A percentile compares a stretch with the other conserved stretches of the same genome.
phyloP scores from a whole-genome alignment of 2,329 filamentous ascomycete species.

The Madurella mycetomatis region DNA sequence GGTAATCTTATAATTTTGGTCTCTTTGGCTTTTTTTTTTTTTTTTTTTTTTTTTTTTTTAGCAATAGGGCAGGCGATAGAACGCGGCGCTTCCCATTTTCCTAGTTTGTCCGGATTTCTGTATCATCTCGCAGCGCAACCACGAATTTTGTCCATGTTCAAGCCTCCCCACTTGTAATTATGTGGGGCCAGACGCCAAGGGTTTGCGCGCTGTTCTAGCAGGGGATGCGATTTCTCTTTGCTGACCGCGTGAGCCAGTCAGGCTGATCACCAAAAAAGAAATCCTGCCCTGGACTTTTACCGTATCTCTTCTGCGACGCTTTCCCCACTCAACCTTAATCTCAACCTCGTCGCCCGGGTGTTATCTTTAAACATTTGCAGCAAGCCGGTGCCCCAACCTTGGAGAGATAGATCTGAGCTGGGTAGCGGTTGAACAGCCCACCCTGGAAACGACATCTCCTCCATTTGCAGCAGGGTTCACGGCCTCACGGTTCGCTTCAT shows the following conservation, averaged over 20 bases:
- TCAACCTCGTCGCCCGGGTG: not conserved
- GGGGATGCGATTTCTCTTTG: not conserved
- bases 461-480: not conserved
- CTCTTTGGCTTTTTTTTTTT: too few relatives aligned
- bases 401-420: not conserved
- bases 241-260: not conserved
- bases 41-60: too few relatives aligned
- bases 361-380: not conserved
- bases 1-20: too few relatives aligned
- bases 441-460: not conserved
- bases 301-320: not conserved
- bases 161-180: not conserved
- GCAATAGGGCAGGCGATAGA: too few relatives aligned
- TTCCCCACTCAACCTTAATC: not conserved
- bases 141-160: not conserved
- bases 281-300: not conserved
- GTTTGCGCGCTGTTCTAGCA: too few relatives aligned
- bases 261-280: not conserved
- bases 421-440: not conserved
- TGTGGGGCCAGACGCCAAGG: not conserved
- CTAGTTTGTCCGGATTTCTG: not conserved
- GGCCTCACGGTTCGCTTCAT: not conserved
- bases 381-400: not conserved
- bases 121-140: not conserved
- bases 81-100: too few relatives aligned